phyloP scores from a whole-genome alignment of 2,329 filamentous ascomycete genomes.

The Fusarium sulawesiense region DNA sequence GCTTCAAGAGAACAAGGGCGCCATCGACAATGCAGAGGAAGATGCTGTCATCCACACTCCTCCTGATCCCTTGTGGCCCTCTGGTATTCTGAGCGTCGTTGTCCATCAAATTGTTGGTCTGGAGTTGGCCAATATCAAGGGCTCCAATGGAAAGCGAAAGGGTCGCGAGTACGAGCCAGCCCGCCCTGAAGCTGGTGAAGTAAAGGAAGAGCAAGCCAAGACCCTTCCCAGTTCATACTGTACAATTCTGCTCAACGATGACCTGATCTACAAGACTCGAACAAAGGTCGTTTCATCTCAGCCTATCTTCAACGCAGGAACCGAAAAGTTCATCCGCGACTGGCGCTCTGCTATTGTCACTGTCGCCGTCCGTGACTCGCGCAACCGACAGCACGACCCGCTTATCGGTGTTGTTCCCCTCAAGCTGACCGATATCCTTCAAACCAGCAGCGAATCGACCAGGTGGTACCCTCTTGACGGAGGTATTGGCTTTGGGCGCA shows the following conservation, averaged over 20 bases:
- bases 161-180: constrained; percentile 91
- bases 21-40: constrained; percentile 75
- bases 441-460: constrained; percentile 86
- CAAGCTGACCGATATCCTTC: constrained; percentile 87
- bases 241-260: constrained; percentile 89
- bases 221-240: constrained; percentile 91
- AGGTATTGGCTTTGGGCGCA: constrained; percentile 89
- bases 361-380: constrained; percentile 86
- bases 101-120: constrained; percentile 96
- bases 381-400: constrained; percentile 92
- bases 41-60: constrained; percentile 91
- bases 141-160: constrained; percentile 82
- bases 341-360: constrained; percentile 91
- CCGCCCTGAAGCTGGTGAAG: constrained; percentile 81
- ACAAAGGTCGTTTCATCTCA: constrained; percentile 93
- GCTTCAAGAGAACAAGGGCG: constrained; percentile 86
- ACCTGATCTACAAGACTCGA: constrained; percentile 92
- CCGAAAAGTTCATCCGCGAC: constrained; percentile 90
- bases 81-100: constrained; percentile 85
- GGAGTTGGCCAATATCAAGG: constrained; percentile 90
- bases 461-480: constrained; percentile 97
- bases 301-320: constrained; percentile 97
- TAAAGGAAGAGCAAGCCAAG: constrained; percentile 84
- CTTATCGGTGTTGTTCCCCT: constrained; percentile 92
- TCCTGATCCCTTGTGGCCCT: constrained; percentile 96